Conservation (phyloP, 2,329 filamentous ascomycete species). For the Aspergillus caelatus region DNA sequence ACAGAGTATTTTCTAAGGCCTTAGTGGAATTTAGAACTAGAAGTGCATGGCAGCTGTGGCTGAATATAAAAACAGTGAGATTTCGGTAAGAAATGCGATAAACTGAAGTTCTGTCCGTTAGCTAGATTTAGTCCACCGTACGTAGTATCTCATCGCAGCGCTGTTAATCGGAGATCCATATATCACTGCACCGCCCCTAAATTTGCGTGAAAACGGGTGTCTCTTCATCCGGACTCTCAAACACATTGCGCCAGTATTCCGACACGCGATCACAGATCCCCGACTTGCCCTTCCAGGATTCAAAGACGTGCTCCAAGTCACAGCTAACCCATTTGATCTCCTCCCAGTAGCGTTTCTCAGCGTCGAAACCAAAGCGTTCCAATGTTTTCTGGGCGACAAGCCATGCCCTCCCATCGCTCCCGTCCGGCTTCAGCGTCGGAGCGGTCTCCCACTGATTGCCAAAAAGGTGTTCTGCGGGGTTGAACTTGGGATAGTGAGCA, state of each 20-base stretch:
- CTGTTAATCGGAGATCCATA: no score
- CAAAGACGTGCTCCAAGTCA: conserved; percentile 36
- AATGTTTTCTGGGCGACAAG: conserved; percentile 36
- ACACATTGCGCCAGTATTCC: conserved; percentile 39
- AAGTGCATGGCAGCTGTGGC: no score
- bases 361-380: conserved; percentile 42
- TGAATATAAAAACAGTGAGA: no score
- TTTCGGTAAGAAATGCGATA: no score
- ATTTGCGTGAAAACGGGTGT: conserved; percentile 18
- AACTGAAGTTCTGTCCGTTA: no score
- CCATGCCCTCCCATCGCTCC: conserved; percentile 41
- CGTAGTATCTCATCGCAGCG: no score
- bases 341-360: conserved; percentile 43
- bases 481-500: conserved; percentile 47
- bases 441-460: conserved; percentile 41
- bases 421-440: conserved; percentile 40
- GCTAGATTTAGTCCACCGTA: no score
- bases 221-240: conserved; percentile 35
- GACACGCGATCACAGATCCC: conserved; percentile 34
- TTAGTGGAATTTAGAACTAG: no score
- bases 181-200: neutral
- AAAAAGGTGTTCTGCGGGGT: conserved; percentile 42
- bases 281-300: conserved; percentile 36
- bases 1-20: no score
- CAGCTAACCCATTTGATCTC: conserved; percentile 46